phyloP scores from a whole-genome alignment of 2,329 filamentous ascomycete genomes.

The Botrytis fabae region DNA sequence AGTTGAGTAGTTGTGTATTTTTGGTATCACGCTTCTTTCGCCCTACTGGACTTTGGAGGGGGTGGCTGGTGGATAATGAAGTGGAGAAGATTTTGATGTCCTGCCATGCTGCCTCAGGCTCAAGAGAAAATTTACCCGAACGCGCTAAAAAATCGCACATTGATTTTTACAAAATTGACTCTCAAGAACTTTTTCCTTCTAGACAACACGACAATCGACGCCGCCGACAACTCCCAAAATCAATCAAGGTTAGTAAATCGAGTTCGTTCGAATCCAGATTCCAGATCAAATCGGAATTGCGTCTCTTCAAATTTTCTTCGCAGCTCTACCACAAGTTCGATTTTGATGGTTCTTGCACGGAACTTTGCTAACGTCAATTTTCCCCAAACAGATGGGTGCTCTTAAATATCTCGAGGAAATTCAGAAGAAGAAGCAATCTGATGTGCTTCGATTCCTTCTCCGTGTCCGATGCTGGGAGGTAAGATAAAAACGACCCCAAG shows the following conservation, averaged over 20 bases:
- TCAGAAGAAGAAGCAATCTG: conserved; percentile 99
- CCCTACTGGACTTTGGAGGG: not conserved
- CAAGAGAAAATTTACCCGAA: not conserved
- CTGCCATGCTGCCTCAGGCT: not conserved
- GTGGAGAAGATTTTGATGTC: not conserved
- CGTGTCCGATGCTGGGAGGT: conserved; percentile 99
- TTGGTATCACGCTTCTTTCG: not conserved
- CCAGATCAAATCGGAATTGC: not conserved
- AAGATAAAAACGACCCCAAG: conserved; percentile 52
- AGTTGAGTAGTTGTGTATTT: not conserved
- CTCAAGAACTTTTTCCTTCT: conserved; percentile 6
- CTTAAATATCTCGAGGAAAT: conserved; percentile 99
- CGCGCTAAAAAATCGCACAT: conserved; percentile 12
- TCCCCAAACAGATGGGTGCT: conserved; percentile 65
- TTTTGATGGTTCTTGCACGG: not conserved
- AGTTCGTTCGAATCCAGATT: not conserved
- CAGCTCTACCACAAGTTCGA: not conserved
- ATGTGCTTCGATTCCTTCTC: conserved; percentile 99
- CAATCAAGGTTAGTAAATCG: conserved; percentile 20
- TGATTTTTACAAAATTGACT: conserved; percentile 4
- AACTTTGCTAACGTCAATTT: not conserved
- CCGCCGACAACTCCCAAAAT: conserved; percentile 20
- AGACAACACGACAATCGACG: conserved; percentile 25
- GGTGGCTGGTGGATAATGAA: not conserved
- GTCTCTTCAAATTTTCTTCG: not conserved